Conservation (phyloP, 768 basidiomycete genomes). For the Hypholoma fasciculare region DNA sequence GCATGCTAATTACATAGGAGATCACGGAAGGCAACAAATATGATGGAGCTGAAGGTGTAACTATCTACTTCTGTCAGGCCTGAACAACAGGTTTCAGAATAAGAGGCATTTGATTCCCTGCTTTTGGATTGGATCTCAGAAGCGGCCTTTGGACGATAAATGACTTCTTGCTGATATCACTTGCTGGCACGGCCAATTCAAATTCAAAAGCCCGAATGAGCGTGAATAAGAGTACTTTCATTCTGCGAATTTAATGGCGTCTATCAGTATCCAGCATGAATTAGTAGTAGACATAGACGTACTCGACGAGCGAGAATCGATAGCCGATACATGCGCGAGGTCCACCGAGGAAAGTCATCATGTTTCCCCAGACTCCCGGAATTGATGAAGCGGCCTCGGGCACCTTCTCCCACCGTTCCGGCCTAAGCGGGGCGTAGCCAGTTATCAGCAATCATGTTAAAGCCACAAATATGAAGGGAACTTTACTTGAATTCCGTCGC, state of each 20-base stretch:
- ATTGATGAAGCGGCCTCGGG: conserved; percentile 46
- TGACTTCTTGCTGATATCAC: conserved; percentile 32
- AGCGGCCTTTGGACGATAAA: conserved; percentile 45
- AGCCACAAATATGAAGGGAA: not conserved
- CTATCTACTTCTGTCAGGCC: not conserved
- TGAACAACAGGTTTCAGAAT: conserved; percentile 28
- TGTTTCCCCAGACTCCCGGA: conserved; percentile 62
- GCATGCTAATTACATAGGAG: no score
- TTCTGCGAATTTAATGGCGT: conserved; percentile 14
- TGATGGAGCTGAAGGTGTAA: no score
- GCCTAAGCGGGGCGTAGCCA: conserved; percentile 34
- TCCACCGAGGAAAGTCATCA: conserved; percentile 65
- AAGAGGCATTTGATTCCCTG: conserved; percentile 47
- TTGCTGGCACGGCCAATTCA: conserved; percentile 43
- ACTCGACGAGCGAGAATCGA: conserved; percentile 64
- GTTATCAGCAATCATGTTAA: no score
- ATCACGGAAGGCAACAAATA: no score
- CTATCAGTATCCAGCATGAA: not conserved
- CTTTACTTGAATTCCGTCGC: conserved; percentile 56
- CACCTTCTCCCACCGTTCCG: conserved; percentile 59
- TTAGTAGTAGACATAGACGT: conserved; percentile 18
- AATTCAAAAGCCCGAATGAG: conserved; percentile 43
- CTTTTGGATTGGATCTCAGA: conserved; percentile 40
- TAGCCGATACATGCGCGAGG: conserved; percentile 71
- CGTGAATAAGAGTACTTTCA: conserved; percentile 31